A percentile compares a stretch with the other conserved stretches of the same genome.
These are phyloP conservation scores for Apodospora peruviana DNA, from an alignment of 495 filamentous ascomycete species.

Conservation along the genomic window DNA sequence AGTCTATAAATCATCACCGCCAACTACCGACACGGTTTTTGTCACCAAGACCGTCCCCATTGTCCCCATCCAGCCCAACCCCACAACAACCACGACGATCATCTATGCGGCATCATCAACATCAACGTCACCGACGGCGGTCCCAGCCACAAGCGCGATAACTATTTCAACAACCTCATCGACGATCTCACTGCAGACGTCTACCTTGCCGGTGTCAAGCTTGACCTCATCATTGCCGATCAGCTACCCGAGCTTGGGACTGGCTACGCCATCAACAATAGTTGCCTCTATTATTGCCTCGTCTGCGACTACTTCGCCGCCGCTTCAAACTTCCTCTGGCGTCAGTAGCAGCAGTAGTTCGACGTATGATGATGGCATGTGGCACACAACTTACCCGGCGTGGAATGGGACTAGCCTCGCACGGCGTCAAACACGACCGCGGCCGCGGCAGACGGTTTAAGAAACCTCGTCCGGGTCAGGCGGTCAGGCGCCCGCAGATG, in stretches of 20 bases:
- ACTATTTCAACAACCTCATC: constrained; percentile 3
- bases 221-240: constrained; percentile 2
- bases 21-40: constrained; percentile 11
- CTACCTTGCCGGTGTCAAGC: neutral
- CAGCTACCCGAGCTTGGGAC: neutral
- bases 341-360: constrained; percentile 9
- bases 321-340: constrained; percentile 2
- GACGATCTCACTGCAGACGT: neutral
- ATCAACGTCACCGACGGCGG: neutral
- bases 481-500: neutral
- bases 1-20: constrained; percentile 6
- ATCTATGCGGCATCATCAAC: constrained; percentile 1
- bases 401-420: constrained; percentile 31
- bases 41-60: constrained; percentile 14
- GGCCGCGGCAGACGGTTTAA: neutral
- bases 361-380: constrained; percentile 27
- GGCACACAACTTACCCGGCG: constrained; percentile 35
- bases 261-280: neutral
- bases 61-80: constrained; percentile 9
- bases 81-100: constrained; percentile 12
- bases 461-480: too few relatives aligned
- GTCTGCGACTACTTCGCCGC: neutral
- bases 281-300: neutral
- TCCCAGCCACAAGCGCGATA: constrained; percentile 1
- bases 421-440: constrained; percentile 8